Evolutionary conservation across 345 rosid genomes (phyloP).

Genomic region (Orychophragmus violaceus): DNA sequence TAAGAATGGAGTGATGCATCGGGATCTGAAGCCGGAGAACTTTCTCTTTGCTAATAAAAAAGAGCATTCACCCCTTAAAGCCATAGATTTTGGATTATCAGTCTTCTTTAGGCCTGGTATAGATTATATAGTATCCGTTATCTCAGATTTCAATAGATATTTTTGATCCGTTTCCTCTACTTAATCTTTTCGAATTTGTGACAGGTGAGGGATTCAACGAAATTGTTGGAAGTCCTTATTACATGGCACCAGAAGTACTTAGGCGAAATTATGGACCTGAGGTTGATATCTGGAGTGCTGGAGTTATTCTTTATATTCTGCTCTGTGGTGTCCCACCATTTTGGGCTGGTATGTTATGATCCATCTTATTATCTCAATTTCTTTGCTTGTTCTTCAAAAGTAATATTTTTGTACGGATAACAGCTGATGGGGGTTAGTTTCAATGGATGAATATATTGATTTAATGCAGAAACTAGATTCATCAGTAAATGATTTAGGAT

Average conservation of each 20-base stretch:
- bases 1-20: conserved; percentile 72
- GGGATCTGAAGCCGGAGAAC: conserved; percentile 87
- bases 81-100: conserved; percentile 85
- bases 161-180: not conserved
- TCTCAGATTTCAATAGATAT: not conserved
- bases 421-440: too few relatives aligned
- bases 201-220: conserved; percentile 70
- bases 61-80: conserved; percentile 57
- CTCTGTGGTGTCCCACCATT: conserved; percentile 90
- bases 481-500: not conserved
- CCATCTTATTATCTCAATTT: not conserved
- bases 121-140: not conserved
- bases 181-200: conserved; percentile 3
- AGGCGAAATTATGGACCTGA: conserved; percentile 78
- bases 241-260: conserved; percentile 92
- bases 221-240: conserved; percentile 93
- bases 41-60: conserved; percentile 74
- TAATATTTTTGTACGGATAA: too few relatives aligned
- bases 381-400: not conserved
- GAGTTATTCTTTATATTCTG: conserved; percentile 74
- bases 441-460: too few relatives aligned
- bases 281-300: conserved; percentile 92
- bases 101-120: conserved; percentile 78
- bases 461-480: not conserved
- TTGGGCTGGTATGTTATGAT: conserved; percentile 69